Base-by-base conservation (phyloP, 495 filamentous ascomycete genomes). In the Neurospora hispaniola region DNA sequence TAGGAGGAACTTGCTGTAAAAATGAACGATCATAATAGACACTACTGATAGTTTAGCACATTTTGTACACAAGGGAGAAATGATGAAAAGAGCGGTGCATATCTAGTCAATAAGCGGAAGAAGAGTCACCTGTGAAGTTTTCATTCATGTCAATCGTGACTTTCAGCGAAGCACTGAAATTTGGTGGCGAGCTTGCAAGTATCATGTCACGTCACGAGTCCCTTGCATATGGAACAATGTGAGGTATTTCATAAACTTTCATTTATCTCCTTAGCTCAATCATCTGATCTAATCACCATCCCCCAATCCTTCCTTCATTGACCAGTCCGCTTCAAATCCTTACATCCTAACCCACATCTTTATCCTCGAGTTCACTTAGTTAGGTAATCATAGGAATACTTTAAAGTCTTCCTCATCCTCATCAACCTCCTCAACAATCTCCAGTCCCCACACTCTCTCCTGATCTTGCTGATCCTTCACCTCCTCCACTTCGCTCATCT, bases 391-490 rank as follows among this genome's bases (percentile, higher is more conserved):
- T 1, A 66, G 0, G 14, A 66, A 66, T 1, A 31, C 11, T 18
- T 66, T 66, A 0, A 9, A 66, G 7, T 66, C 14, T 6, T 66
- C 54, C 31, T 66, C 27, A 3, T 66, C 27, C 1, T 66, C 54
- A 0, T 18, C 0, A 18, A 4, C 6, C 3, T 66, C 14, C 1
- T 31, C 0, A 66, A 18, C 0, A 0, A 1, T 3, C 27, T 66
- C 54, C 14, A 16, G 0, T 0, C 6, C 12, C 27, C 54, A 66
- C 1, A 66, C 6, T 0, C 7, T 35, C 27, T 31, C 54, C 27
- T 31, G 23, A 0, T 12, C 14, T 1, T 62, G 5, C 0, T 62
- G 20, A 27, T 27, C 5, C 11, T 27, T 20, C 4, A 27, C 5
- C 46, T 12, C 5, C 46, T 12, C 46, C 20, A 14, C 48, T 3